phyloP scores from a whole-genome alignment of 139 green algal species.

The Closterium sp. region DNA sequence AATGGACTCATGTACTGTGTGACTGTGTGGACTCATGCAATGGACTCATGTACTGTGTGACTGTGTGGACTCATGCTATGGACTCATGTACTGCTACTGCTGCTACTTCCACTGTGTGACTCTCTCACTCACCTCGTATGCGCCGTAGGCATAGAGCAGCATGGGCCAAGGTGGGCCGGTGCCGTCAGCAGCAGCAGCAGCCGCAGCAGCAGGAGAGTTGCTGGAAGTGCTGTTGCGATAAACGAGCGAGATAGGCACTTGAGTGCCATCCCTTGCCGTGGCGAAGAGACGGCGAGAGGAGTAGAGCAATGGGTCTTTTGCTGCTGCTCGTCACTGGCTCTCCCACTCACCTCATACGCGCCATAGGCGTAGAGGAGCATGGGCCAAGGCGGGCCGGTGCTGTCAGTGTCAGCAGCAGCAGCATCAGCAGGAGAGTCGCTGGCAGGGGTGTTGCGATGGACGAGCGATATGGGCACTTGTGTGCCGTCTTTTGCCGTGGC shows the following conservation, averaged over 20 bases:
- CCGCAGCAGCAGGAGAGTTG: too few species aligned
- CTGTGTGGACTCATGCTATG: too few species aligned
- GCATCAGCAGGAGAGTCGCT: too few species aligned
- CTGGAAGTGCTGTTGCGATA: not conserved
- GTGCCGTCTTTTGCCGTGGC: not conserved
- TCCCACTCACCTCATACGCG: not conserved
- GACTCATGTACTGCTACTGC: too few species aligned
- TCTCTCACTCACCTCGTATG: not conserved
- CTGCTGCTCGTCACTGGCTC: too few species aligned
- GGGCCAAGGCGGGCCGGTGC: not conserved
- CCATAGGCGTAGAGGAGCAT: not conserved
- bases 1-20: too few species aligned
- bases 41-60: too few species aligned
- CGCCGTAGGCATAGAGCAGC: not conserved
- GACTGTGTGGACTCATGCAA: too few species aligned
- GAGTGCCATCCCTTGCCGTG: not conserved
- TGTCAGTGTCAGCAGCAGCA: too few species aligned
- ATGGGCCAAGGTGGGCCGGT: not conserved
- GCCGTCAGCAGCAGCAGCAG: not conserved
- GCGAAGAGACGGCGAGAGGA: too few species aligned
- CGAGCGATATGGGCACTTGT: not conserved
- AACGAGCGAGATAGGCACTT: not conserved
- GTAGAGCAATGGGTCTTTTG: too few species aligned
- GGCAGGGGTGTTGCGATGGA: not conserved
- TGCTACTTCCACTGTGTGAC: too few species aligned